These are phyloP conservation scores for Picochlorum costavermella DNA, from an alignment of 139 green algal genomes.

Conservation along the genomic window DNA sequence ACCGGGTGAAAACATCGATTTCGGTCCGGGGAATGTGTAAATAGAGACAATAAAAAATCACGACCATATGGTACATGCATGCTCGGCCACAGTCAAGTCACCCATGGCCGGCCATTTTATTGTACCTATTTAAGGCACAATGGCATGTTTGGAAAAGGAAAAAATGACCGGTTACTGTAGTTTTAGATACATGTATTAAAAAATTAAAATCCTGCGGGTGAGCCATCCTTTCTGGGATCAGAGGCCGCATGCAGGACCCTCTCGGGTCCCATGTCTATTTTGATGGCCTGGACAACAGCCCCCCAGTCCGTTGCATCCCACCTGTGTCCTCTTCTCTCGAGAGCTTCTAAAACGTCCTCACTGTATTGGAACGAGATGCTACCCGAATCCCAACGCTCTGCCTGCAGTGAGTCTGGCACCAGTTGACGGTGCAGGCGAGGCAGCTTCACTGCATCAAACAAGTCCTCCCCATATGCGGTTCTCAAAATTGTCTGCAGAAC, in stretches of 20 bases:
- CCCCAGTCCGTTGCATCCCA: constrained; percentile 16
- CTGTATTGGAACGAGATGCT: constrained; percentile 10
- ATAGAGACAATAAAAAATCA: too few species aligned
- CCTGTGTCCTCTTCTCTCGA: constrained; percentile 31
- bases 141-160: too few species aligned
- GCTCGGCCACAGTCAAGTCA: too few species aligned
- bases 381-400: constrained; percentile 28
- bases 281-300: constrained; percentile 36
- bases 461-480: constrained; percentile 30
- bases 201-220: constrained; percentile 29
- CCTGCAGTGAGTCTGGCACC: constrained; percentile 31
- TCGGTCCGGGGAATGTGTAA: too few species aligned
- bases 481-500: constrained; percentile 57
- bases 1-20: too few species aligned
- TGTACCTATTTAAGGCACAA: too few species aligned
- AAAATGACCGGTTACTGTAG: too few species aligned
- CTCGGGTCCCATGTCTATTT: constrained; percentile 8
- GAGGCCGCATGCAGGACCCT: constrained; percentile 24
- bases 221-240: constrained; percentile 59
- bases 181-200: too few species aligned
- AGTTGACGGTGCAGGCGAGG: constrained; percentile 70
- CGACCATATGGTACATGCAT: too few species aligned
- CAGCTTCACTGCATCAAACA: constrained; percentile 40
- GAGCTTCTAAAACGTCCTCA: not conserved
- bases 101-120: too few species aligned